Evolutionary conservation across 192 early-diverging fungal genomes (phyloP), one percentile per base, ranked within the genome.

Genomic region (Podila epigama): DNA sequence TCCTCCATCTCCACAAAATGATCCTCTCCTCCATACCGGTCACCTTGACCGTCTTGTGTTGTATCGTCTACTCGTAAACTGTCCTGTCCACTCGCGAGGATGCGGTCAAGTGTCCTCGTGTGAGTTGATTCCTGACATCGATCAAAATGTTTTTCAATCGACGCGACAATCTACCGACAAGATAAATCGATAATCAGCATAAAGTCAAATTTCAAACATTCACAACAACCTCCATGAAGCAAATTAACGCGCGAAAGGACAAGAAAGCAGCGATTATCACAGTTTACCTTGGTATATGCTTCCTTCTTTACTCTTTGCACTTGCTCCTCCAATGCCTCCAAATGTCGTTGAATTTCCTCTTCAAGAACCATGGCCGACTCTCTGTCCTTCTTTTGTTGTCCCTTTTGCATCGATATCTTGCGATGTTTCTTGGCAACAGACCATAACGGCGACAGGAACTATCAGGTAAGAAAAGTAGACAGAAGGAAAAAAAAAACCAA

Each of bases 361-460:
- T 53, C 41, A 8, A 77, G 18, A 2, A 20, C 18, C 1, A 33
- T 16, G 15, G 32, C 16, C 35, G 57, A 63, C 0, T 39, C 27
- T 22, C n/a, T 10, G 5, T 53, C 60, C 37, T 13, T 15, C 15
- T n/a, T 15, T 25, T 60, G 22, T 9, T 12, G 27, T 15, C 59
- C 60, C 12, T 52, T 41, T 31, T 50, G 59, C 25, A 50, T 53
- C 1, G 73, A 68, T 4, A 59, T 64, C 39, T 56, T 63, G 16
- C 63, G 48, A n/a, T n/a, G n/a, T 0, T 36, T 5, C 16, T 37
- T 68, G 3, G 73, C 37, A 18, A 52, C 51, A 5, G 66, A 77
- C 73, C 73, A 77, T 5, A 77, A n/a, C 1, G 73, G 73, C 1
- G 73, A 77, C 2, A 54, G 6, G 33, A 57, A 75, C 71, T 72